Base-by-base conservation (phyloP, 2,329 filamentous ascomycete genomes). In the Trichoderma brevicompactum region DNA sequence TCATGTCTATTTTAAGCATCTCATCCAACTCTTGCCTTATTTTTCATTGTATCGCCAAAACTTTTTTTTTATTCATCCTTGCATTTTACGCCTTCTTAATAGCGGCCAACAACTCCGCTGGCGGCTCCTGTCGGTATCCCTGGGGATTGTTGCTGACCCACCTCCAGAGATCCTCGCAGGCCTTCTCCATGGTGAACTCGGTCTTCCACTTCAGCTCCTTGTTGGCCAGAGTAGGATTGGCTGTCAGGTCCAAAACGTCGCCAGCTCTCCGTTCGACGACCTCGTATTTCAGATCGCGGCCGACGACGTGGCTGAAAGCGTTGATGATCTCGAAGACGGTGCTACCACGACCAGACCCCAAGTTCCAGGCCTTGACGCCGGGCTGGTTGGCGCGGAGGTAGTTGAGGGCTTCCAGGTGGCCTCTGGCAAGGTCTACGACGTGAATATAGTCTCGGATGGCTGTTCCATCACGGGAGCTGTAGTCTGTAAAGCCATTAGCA, bases 361-460 rank as follows among this genome's bases (percentile, higher is more conserved):
- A 79, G 80, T 99, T 99, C 94, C 94, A 99, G 65, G 93, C 94
- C 77, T 92, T 91, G 70, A 97, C 91, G 65, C 95, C 95, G 17
- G 95, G 94, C 73, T 92, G 86, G 71, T 94, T 82, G 70, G 91
- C 85, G 72, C 91, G 90, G 58, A 97, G 89, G 81, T 96, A 92
- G 81, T 95, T 93, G 71, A 99, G 89, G 23, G 96, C 95, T 66
- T 92, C 87, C 66, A 97, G 82, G 78, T 97, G 94, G 68, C 94
- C 94, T 68, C 86, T 86, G 52, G 94, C 92, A 28, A 97, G 88
- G 75, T 97, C 94, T 69, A 96, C 85, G 66, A 97, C 92, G 83
- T 97, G 94, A 79, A 99, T 97, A 84, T 99, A 99, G 81, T 99
- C 95, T 72, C 95, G 91, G 77, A 97, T 97, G 68, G 92, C 92